Conservation (phyloP, 208 protist genomes). For the Endotrypanum monterogeii region DNA sequence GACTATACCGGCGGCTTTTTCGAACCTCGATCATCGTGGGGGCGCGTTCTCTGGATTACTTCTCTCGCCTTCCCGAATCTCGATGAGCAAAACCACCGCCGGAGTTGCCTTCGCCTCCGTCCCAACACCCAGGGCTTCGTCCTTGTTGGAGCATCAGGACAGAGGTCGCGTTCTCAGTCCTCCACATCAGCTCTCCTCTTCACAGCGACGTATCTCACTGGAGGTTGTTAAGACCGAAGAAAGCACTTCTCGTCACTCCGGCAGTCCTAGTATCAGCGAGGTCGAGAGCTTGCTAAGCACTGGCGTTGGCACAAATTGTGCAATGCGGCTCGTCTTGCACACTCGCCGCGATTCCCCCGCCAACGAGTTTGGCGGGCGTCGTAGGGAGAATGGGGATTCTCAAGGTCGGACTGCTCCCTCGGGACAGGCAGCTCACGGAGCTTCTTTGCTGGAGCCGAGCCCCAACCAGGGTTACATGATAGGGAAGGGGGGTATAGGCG, state of each 20-base stretch:
- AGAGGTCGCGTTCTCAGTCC: neutral
- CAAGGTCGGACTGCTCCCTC: neutral
- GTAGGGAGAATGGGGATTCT: slow-evolving; percentile 5
- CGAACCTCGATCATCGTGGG: neutral
- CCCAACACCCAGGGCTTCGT: slow-evolving; percentile 1
- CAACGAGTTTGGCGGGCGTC: slow-evolving; percentile 9
- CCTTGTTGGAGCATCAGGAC: neutral
- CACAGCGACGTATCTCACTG: slow-evolving; percentile 16
- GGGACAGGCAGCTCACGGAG: neutral
- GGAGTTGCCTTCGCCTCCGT: neutral
- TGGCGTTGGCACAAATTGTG: slow-evolving; percentile 5
- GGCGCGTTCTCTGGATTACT: neutral
- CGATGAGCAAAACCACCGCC: neutral
- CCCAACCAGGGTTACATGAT: neutral
- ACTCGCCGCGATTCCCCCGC: slow-evolving; percentile 7
- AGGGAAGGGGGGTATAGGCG: neutral
- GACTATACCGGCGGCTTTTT: neutral
- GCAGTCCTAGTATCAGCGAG: slow-evolving; percentile 26
- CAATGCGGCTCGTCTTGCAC: slow-evolving; percentile 26
- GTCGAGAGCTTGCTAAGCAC: slow-evolving; percentile 28
- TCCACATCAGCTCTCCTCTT: neutral
- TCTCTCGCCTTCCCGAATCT: neutral
- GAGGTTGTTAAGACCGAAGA: slow-evolving; percentile 10
- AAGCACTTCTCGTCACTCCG: slow-evolving; percentile 16
- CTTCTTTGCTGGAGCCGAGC: neutral